phyloP scores from a whole-genome alignment of 169 alveolate species.

The Pseudocohnilembus persalinus region DNA sequence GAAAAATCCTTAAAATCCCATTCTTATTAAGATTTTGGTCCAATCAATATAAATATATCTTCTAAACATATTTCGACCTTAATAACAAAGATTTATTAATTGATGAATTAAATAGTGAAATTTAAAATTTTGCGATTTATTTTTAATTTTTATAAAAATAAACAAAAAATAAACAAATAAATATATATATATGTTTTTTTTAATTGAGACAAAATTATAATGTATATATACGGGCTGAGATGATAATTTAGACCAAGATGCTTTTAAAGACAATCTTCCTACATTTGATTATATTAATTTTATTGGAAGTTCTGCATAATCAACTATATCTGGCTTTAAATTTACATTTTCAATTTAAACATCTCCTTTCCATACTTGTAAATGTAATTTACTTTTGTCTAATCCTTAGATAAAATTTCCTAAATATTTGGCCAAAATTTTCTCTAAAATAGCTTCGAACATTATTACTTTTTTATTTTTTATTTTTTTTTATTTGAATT shows the following conservation, averaged over 20 bases:
- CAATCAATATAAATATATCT: conserved; percentile 55
- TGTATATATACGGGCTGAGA: conserved; percentile 52
- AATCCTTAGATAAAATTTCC: conserved; percentile 57
- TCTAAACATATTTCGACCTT: conserved; percentile 50
- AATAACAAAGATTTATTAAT: no score
- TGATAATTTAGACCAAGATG: conserved; percentile 67
- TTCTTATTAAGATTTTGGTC: conserved; percentile 46
- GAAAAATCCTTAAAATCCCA: conserved; percentile 63
- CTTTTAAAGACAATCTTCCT: conserved; percentile 52
- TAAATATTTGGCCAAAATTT: conserved; percentile 50
- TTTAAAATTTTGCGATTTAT: background rate
- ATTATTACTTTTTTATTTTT: no score
- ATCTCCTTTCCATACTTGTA: conserved; percentile 55
- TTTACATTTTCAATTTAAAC: conserved; percentile 61
- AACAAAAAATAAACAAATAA: no score
- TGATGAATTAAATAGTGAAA: background rate
- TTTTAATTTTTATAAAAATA: no score
- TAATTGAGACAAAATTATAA: no score
- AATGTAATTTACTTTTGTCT: conserved; percentile 53
- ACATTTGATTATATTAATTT: conserved; percentile 52
- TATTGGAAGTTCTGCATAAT: conserved; percentile 62
- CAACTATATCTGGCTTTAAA: conserved; percentile 60
- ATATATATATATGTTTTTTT: no score
- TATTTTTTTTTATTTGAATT: no score
- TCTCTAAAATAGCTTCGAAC: conserved; percentile 62